Conservation (phyloP, 129 eudicot genomes). For the Saposhnikovia divaricata region DNA sequence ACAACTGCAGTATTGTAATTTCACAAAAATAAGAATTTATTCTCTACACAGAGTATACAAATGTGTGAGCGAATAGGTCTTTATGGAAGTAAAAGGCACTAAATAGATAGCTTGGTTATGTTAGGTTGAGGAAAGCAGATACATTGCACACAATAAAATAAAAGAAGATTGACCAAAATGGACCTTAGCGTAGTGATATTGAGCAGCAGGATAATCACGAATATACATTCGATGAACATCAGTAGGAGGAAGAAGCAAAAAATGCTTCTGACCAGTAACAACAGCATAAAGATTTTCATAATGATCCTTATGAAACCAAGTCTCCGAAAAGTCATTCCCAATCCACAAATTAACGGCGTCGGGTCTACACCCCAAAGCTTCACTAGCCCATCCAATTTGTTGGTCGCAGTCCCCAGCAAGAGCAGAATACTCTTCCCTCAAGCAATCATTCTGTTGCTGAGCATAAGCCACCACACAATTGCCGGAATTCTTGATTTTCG, state of each 20-base stretch:
- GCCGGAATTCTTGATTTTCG: slow-evolving; percentile 17
- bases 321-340: slow-evolving; percentile 55
- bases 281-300: slow-evolving; percentile 92
- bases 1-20: neutral
- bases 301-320: slow-evolving; percentile 92
- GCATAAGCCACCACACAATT: slow-evolving; percentile 48
- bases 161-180: neutral
- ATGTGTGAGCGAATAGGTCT: too few species aligned
- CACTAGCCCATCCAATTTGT: slow-evolving; percentile 69
- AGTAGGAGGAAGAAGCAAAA: slow-evolving; percentile 78
- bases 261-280: slow-evolving; percentile 76
- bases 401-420: slow-evolving; percentile 46
- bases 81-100: neutral
- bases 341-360: slow-evolving; percentile 97
- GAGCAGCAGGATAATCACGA: slow-evolving; percentile 69
- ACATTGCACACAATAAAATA: neutral
- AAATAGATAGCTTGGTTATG: neutral
- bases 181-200: slow-evolving; percentile 58
- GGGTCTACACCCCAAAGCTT: slow-evolving; percentile 63
- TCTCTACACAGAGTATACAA: too few species aligned
- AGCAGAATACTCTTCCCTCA: slow-evolving; percentile 57
- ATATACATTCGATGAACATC: slow-evolving; percentile 93
- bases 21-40: too few species aligned
- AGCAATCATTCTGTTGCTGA: slow-evolving; percentile 93
- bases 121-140: neutral